Percentiles rank a stretch among this genome's conserved stretches.
These are phyloP conservation scores for Sporothrix mexicana DNA, from an alignment of 2,329 filamentous ascomycete species.

Conservation along the genomic window DNA sequence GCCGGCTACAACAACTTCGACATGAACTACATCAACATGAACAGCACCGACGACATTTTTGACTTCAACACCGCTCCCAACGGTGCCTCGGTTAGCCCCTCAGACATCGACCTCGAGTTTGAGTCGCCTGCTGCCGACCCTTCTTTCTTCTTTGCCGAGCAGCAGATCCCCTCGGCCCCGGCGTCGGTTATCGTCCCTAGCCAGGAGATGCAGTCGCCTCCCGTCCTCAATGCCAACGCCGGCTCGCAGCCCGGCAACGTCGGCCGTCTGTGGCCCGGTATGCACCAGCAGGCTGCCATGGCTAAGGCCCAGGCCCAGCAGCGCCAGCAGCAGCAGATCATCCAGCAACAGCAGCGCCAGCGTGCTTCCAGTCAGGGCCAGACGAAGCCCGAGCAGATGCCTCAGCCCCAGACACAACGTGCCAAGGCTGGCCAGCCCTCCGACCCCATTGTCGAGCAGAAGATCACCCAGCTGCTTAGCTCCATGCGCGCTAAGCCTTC, in stretches of 20 bases:
- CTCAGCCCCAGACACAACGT: constrained; percentile 52
- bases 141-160: constrained; percentile 64
- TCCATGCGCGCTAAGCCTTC: constrained; percentile 82
- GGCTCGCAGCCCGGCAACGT: constrained; percentile 58
- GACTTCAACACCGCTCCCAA: constrained; percentile 75
- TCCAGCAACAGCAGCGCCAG: constrained; percentile 59
- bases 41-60: constrained; percentile 69
- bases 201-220: constrained; percentile 60
- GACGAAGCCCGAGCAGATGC: constrained; percentile 52
- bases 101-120: constrained; percentile 73
- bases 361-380: constrained; percentile 47
- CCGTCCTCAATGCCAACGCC: constrained; percentile 44
- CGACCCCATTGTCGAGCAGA: constrained; percentile 83
- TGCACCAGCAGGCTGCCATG: constrained; percentile 87
- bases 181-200: constrained; percentile 64
- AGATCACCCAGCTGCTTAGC: constrained; percentile 89
- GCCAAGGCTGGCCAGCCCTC: constrained; percentile 59
- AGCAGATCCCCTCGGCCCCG: constrained; percentile 48
- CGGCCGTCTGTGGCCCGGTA: constrained; percentile 86
- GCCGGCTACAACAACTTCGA: constrained; percentile 58
- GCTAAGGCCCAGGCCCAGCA: constrained; percentile 75
- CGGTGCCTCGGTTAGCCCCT: constrained; percentile 61
- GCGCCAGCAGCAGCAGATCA: constrained; percentile 68
- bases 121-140: constrained; percentile 62
- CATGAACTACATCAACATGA: constrained; percentile 56